These are phyloP conservation scores for Carex littledalei DNA, from an alignment of 176 grass and related monocot genomes.

Conservation along the genomic window DNA sequence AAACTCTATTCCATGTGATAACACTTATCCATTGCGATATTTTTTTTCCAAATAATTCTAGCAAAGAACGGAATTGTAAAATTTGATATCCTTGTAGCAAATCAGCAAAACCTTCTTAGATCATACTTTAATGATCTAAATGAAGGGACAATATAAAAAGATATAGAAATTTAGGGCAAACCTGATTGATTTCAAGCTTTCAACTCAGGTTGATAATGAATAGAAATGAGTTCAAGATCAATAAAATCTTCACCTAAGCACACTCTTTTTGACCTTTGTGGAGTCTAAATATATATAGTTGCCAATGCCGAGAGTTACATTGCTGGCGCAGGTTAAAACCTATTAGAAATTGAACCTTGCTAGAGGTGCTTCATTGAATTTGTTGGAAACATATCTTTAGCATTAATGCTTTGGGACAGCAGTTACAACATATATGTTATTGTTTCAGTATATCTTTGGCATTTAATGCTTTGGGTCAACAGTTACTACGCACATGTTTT, in stretches of 20 bases:
- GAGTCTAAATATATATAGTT: background rate
- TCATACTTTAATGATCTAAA: background rate
- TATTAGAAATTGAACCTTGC: background rate
- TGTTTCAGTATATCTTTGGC: too few relatives aligned
- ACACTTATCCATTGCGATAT: background rate
- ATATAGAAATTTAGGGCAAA: background rate
- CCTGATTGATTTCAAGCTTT: background rate
- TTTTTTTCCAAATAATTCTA: background rate
- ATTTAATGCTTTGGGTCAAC: too few relatives aligned
- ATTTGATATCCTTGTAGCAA: background rate
- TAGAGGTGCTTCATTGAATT: background rate
- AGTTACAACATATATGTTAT: background rate
- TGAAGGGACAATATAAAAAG: background rate
- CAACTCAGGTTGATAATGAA: background rate
- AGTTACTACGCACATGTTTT: too few relatives aligned
- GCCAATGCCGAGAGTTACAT: background rate
- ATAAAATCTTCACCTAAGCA: background rate
- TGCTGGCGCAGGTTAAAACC: background rate
- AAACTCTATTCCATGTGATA: background rate
- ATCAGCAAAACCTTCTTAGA: background rate
- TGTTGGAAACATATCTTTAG: background rate
- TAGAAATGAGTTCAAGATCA: background rate
- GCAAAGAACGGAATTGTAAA: background rate
- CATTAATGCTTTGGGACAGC: background rate
- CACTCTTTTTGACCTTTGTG: background rate